phyloP scores from a whole-genome alignment of 176 grass and related monocot species.

The barley (Hordeum vulgare) region DNA sequence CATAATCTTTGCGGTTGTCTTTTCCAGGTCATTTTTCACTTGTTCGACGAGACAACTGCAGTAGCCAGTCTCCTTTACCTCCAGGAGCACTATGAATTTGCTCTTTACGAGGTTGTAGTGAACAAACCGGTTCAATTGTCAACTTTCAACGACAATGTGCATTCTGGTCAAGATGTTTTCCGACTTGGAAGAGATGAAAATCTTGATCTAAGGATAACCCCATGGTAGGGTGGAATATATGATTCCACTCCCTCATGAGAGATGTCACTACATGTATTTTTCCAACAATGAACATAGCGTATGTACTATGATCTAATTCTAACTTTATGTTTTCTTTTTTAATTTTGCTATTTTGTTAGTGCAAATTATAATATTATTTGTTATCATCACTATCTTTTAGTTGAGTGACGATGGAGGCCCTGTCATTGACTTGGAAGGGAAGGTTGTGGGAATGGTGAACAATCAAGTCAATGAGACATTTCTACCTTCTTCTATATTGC shows the following conservation, averaged over 20 bases:
- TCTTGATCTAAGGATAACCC: not conserved
- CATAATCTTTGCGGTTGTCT: not conserved
- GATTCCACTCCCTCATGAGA: not conserved
- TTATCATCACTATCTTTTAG: not conserved
- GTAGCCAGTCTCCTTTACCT: not conserved
- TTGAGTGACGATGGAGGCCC: not conserved
- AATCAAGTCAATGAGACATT: not conserved
- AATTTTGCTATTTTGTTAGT: not conserved
- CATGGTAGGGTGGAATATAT: not conserved
- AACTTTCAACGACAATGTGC: not conserved
- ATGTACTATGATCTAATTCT: not conserved
- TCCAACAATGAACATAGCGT: not conserved
- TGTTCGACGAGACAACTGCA: not conserved
- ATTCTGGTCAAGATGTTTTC: not conserved
- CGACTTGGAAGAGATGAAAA: not conserved
- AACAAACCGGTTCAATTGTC: not conserved
- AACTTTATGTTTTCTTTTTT: not conserved
- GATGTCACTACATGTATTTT: not conserved
- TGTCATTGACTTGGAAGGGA: not conserved
- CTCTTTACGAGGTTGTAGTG: not conserved
- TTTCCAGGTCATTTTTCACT: not conserved
- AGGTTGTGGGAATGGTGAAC: not conserved
- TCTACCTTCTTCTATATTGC: not conserved
- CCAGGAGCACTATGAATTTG: conserved; percentile 1
- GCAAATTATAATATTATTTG: not conserved